Percentiles rank a stretch among this genome's conserved stretches.
These are phyloP conservation scores for Sanghuangporus weigelae DNA, from an alignment of 1,284 basidiomycete species.

Conservation along the genomic window DNA sequence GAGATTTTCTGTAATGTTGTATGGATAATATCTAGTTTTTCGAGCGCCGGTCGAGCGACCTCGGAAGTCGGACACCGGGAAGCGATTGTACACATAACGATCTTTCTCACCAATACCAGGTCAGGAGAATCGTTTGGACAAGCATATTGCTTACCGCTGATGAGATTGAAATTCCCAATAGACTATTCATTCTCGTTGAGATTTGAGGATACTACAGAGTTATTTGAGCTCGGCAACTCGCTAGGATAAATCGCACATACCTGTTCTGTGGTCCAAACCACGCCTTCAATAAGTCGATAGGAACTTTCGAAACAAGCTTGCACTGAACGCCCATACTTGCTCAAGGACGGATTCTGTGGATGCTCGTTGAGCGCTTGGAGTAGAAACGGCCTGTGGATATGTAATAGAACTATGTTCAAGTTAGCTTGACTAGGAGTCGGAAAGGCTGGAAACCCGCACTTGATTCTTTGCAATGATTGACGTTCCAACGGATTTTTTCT, in stretches of 20 bases:
- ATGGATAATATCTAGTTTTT: conserved; percentile 49
- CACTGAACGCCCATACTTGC: conserved; percentile 62
- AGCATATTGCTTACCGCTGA: conserved; percentile 41
- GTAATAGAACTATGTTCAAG: conserved; percentile 47
- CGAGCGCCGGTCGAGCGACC: conserved; percentile 47
- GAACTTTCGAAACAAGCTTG: conserved; percentile 66
- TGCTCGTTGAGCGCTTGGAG: conserved; percentile 57
- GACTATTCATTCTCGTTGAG: conserved; percentile 42
- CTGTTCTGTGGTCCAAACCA: conserved; percentile 36
- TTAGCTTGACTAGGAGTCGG: too few relatives aligned
- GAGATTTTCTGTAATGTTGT: conserved; percentile 50
- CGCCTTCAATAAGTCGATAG: conserved; percentile 52
- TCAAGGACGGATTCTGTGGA: conserved; percentile 49
- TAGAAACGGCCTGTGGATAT: conserved; percentile 64
- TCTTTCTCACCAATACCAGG: conserved; percentile 32
- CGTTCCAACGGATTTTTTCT: conserved; percentile 37
- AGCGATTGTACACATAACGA: conserved; percentile 63
- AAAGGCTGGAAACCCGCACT: conserved; percentile 36
- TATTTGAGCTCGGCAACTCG: neutral
- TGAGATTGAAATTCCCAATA: conserved; percentile 57
- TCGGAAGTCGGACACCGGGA: conserved; percentile 53
- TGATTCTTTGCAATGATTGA: conserved; percentile 50
- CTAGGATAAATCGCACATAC: conserved; percentile 8
- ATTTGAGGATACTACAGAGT: conserved; percentile 19
- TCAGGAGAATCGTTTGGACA: neutral